These are phyloP conservation scores for Aspergillus coremiiformis DNA, from an alignment of 495 filamentous ascomycete genomes.

Conservation along the genomic window DNA sequence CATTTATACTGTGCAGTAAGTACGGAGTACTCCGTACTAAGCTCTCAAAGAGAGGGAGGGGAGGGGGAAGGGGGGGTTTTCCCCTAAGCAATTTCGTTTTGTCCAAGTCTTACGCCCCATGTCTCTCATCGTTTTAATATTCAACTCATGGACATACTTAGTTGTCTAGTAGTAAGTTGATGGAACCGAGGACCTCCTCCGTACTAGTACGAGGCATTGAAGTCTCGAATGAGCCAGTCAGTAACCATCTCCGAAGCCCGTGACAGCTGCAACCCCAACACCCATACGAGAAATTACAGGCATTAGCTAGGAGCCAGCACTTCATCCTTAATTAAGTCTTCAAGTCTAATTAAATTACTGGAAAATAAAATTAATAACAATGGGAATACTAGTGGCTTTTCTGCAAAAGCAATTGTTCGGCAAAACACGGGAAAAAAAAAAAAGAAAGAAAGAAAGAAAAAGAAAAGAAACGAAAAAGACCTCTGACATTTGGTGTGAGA, in stretches of 20 bases:
- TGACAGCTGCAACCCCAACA: background rate
- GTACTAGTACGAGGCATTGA: no score
- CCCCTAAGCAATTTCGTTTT: no score
- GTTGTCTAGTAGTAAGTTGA: background rate
- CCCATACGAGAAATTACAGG: background rate
- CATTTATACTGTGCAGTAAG: no score
- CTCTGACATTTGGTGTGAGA: background rate
- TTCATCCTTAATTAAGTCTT: background rate
- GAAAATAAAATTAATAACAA: background rate
- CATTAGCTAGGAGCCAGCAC: background rate
- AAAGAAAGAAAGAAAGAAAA: no score
- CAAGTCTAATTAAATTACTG: background rate
- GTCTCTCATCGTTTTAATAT: background rate
- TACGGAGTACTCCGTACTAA: no score
- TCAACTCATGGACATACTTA: no score
- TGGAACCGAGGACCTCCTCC: background rate
- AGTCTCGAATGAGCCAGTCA: slow-evolving; percentile 7
- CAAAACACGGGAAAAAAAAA: slow-evolving; percentile 2
- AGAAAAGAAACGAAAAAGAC: background rate
- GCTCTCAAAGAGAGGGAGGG: no score
- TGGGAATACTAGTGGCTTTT: background rate
- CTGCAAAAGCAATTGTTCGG: background rate
- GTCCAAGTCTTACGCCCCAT: background rate
- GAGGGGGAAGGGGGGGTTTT: no score
- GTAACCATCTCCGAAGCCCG: background rate